Evolutionary conservation across 768 basidiomycete genomes (phyloP), one percentile per base, ranked within the genome.

Genomic region (Cystofilobasidium capitatum): DNA sequence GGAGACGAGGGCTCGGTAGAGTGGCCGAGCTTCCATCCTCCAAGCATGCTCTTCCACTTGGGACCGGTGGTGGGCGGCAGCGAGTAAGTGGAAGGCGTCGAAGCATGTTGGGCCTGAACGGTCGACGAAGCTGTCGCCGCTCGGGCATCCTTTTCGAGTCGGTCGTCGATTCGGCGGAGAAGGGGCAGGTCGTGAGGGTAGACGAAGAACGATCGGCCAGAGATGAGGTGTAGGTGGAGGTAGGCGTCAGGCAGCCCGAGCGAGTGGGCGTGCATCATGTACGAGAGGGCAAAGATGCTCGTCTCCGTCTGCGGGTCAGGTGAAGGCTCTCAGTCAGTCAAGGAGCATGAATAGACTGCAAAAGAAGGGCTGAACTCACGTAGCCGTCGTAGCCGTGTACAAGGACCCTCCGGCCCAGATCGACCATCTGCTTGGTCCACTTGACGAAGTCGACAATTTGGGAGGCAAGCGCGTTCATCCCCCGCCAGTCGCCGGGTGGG

Each of bases 221-320:
- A 70, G 22, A 74, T 58, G 17, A 79, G 75, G 78, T 98, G 94
- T 70, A 98, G 82, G 75, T 91, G 86, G 37, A 97, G 80, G 79
- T 94, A 97, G 9, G 92, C 94, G 75, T 93, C 90, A 12, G 92
- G 89, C 10, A 96, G 82, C 58, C 80, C 78, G 44, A 76, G 70
- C 12, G 74, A 72, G 24, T 76, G 73, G 17, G 73, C 71, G 47
- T 74, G 84, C 92, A 98, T 97, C 70, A 96, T 79, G 60, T 94
- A 83, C 70, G 85, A 84, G 62, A 97, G 81, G 26, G 91, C 92
- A 62, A 91, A 85, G 8, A 93, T 85, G 31, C 87, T 88, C 13
- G 89, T 88, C 77, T 97, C 93, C 29, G 94, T 97, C 79, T 94
- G 91, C 58, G 89, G 2, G 24, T 35, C 13, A 26, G 13, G 33